phyloP scores from a whole-genome alignment of 176 grass and related monocot species.

The Bromus sterilis region DNA sequence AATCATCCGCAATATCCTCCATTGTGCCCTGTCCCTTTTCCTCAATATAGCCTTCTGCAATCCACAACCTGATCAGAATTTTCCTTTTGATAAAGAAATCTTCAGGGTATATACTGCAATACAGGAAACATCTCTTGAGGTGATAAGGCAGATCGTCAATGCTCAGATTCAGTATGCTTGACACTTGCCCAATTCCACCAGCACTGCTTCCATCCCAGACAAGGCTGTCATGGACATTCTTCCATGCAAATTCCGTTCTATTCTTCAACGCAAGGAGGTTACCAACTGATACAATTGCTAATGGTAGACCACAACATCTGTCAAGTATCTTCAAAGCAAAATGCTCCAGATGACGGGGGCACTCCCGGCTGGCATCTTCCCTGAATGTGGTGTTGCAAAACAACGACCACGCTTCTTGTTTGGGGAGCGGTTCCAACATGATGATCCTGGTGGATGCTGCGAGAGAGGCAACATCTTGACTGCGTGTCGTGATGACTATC shows the following conservation, averaged over 20 bases:
- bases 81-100: constrained; percentile 33
- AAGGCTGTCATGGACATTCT: constrained; percentile 24
- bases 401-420: constrained; percentile 15
- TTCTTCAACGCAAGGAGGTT: constrained; percentile 19
- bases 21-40: constrained; percentile 11
- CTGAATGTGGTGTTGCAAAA: constrained; percentile 23
- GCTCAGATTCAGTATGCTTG: constrained; percentile 37
- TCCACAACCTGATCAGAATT: constrained; percentile 32
- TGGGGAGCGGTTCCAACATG: not conserved
- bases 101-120: constrained; percentile 42
- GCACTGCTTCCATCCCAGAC: constrained; percentile 1
- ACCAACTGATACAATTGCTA: constrained; percentile 39
- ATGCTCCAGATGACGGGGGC: not conserved
- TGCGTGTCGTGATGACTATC: constrained; percentile 37
- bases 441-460: constrained; percentile 5
- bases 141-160: constrained; percentile 29
- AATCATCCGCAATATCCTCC: constrained; percentile 42
- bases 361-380: not conserved
- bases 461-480: constrained; percentile 12
- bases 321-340: constrained; percentile 15
- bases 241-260: constrained; percentile 19
- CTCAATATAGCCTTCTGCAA: constrained; percentile 37
- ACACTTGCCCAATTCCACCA: not conserved
- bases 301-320: constrained; percentile 38
- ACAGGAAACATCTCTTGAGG: constrained; percentile 39